phyloP scores from a whole-genome alignment of 2,329 filamentous ascomycete species.

The Alternaria rosae region DNA sequence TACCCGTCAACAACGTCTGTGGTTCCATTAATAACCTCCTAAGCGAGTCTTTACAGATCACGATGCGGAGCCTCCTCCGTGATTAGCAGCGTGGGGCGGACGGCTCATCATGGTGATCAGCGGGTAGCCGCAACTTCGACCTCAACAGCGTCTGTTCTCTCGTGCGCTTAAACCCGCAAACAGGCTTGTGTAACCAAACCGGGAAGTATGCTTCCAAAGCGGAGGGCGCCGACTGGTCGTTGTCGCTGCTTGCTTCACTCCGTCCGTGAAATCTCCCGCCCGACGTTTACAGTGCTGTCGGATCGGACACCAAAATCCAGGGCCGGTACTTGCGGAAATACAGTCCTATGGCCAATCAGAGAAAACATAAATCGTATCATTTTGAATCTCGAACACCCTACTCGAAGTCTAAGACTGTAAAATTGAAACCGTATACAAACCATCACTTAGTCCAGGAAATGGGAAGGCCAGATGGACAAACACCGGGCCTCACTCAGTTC shows the following conservation, averaged over 20 bases:
- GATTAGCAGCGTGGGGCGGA: slow-evolving; percentile 16
- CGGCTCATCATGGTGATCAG: slow-evolving; percentile 20
- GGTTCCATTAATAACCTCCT: slow-evolving; percentile 13
- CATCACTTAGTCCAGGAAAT: slow-evolving; percentile 21
- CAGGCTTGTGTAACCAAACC: not conserved
- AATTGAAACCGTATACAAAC: not conserved
- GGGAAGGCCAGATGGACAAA: slow-evolving; percentile 31
- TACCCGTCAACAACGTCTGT: slow-evolving; percentile 13
- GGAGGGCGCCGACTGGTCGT: not conserved
- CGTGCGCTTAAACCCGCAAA: not conserved
- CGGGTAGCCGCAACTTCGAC: slow-evolving; percentile 6
- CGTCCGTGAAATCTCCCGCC: not conserved
- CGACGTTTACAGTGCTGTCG: not conserved
- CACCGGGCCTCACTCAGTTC: not conserved
- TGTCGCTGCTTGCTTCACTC: not conserved
- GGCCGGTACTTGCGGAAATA: not conserved
- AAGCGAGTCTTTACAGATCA: slow-evolving; percentile 15
- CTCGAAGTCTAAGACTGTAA: not conserved
- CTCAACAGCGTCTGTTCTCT: slow-evolving; percentile 12
- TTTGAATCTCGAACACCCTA: not conserved
- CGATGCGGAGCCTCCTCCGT: slow-evolving; percentile 13
- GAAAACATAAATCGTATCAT: not conserved
- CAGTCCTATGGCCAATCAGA: not conserved
- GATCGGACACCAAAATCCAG: not conserved
- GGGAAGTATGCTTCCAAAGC: not conserved